Evolutionary conservation across 441 rosid species (phyloP), one percentile per base, ranked within the genome.

Genomic region (Erodium trifolium): DNA sequence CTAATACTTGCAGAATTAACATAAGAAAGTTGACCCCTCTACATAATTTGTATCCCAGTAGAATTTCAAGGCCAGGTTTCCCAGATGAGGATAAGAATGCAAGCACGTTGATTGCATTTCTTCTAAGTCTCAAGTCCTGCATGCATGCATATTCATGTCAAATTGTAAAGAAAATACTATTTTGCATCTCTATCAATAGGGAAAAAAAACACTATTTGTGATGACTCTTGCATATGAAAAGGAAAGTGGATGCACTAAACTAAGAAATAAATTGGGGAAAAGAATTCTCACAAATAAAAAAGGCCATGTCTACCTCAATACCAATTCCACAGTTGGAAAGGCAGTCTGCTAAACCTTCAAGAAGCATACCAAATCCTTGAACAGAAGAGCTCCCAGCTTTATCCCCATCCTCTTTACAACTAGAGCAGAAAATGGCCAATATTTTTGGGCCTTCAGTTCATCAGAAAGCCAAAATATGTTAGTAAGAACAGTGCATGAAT

Each of bases 71-170:
- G 69, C 96, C 97, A 47, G 82, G 73, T 71, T 78, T 86, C 73
- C 96, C 93, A 45, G 90, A 90, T 27, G 99, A 88, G 68, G 86
- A 90, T 69, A 87, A 71, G 68, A 85, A 85, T 37, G 97, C 97
- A 68, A 94, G 82, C 72, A 83, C 71, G 72, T 76, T 78, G 59
- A 88, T 74, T 41, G 85, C 87, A 59, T 79, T 85, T 74, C 89
- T 81, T 70, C 86, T 85, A 45, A 94, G 92, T 73, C 83, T 86
- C 75, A 90, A 77, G 63, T 85, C 97, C 99, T 94, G 88, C 71
- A 79, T 72, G 17, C 68, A 39, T 76, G 17, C 68, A 39, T 76
- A 76, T 34, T 49, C n/a, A 63, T 72, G 69, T 45, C 63, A 72
- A 34, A 51, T 75, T 66, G 47, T 63, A 14, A 23, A 67, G 57